Evolutionary conservation across 306 rosid species (phyloP), one percentile per base, ranked within the genome.

Genomic region (Abrus pulchellus): DNA sequence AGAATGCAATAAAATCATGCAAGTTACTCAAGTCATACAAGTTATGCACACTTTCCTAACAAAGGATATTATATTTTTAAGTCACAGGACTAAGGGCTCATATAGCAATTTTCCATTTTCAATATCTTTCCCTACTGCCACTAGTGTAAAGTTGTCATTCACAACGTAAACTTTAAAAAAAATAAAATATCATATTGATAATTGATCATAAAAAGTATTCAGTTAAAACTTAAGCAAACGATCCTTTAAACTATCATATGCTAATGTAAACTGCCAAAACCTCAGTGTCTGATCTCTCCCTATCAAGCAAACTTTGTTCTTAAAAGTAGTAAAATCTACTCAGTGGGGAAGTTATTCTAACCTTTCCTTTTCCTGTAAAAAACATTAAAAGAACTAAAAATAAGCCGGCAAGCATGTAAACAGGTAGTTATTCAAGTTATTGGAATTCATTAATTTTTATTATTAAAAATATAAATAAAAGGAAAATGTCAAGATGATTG

Each of bases 1-100:
- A 86, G 77, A 76, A 67, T 64, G 64, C 78, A 76, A 72, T 66
- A 76, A 54, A 67, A 61, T 83, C 79, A 47, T 38, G 60, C 27
- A 82, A 34, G 47, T 63, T 62, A 61, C 48, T 43, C 12, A 54
- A 63, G 43, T 29, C 43, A n/a, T 71, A 67, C 47, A 74, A 52
- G 57, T 49, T 7, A 78, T 30, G 81, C 3, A 27, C 34, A 55
- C 30, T 55, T 13, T 56, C 52, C 49, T 57, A 47, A 65, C 55
- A 69, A 30, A 72, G 38, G 43, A 65, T 38, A 14, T 7, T 14
- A 53, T 44, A 69, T 68, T 34, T 9, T 41, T 52, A 63, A 59
- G 45, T 48, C 80, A 44, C 68, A 41, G 60, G 74, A 53, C 48
- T 33, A 80, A 5, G 55, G 38, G 36, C 54, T 45, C 14, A 75